Evolutionary conservation across 148 eudicot genomes (phyloP).

Genomic region (Nyssa sinensis): DNA sequence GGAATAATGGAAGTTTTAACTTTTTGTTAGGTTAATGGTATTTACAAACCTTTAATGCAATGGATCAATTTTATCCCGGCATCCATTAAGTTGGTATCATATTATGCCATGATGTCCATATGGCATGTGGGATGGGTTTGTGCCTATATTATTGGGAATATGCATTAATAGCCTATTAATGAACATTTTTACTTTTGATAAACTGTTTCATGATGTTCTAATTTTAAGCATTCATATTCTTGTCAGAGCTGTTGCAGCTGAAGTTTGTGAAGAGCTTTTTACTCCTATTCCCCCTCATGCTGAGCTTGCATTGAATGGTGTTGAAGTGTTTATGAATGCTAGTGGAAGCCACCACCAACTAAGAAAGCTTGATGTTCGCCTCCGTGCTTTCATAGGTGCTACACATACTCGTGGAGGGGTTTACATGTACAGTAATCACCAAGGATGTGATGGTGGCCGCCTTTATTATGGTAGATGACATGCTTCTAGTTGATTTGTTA

Average conservation of each 20-base stretch:
- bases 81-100: neutral
- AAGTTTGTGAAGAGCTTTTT: constrained; percentile 91
- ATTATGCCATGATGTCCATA: neutral
- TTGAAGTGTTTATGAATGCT: constrained; percentile 94
- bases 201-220: neutral
- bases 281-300: constrained; percentile 77
- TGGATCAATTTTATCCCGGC: neutral
- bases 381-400: constrained; percentile 85
- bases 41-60: neutral
- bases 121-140: neutral
- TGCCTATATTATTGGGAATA: neutral
- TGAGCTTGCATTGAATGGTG: constrained; percentile 89
- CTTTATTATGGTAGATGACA: constrained; percentile 70
- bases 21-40: neutral
- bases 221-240: constrained; percentile 20
- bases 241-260: constrained; percentile 88
- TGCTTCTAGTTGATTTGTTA: neutral
- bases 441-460: constrained; percentile 96
- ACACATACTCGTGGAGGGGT: constrained; percentile 93
- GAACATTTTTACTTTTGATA: neutral
- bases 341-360: constrained; percentile 99
- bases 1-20: neutral
- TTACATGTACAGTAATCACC: constrained; percentile 95
- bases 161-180: neutral
- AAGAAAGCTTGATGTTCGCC: constrained; percentile 86